A percentile compares a stretch with the other conserved stretches of the same genome.
These are phyloP conservation scores for Isatis lusitanica DNA, from an alignment of 441 rosid genomes.

Conservation along the genomic window DNA sequence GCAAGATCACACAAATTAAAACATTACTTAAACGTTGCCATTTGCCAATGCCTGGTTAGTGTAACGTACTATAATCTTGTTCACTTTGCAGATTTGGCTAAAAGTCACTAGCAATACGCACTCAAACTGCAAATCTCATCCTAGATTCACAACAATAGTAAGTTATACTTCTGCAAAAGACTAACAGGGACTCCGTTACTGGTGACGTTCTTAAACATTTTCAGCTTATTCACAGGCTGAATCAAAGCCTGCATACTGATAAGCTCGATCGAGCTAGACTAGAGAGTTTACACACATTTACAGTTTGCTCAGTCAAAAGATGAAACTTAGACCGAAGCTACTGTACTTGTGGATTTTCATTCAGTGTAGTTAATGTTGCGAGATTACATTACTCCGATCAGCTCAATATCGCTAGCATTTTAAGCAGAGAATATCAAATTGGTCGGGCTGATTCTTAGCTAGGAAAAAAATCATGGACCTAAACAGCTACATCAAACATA, in stretches of 20 bases:
- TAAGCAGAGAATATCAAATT: no score
- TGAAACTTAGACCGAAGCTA: neutral
- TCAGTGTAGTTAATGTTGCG: neutral
- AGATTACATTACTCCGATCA: neutral
- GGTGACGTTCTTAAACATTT: neutral
- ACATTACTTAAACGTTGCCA: conserved; percentile 3
- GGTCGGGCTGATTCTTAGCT: neutral
- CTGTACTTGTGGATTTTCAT: neutral
- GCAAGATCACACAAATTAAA: conserved; percentile 37
- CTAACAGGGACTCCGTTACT: neutral
- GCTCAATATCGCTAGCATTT: neutral
- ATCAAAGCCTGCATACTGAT: neutral
- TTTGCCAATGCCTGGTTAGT: neutral
- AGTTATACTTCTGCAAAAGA: neutral
- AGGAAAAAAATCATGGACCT: neutral
- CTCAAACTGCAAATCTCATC: conserved; percentile 6
- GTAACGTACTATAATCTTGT: neutral
- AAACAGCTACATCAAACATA: neutral
- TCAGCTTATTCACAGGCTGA: neutral
- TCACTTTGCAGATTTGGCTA: neutral
- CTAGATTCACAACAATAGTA: neutral
- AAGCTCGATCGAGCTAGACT: conserved; percentile 1
- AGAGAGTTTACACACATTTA: neutral
- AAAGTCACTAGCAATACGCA: conserved; percentile 5
- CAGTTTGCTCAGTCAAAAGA: conserved; percentile 11